Evolutionary conservation across 495 filamentous ascomycete genomes (phyloP).

Genomic region (Daldinia decipiens): DNA sequence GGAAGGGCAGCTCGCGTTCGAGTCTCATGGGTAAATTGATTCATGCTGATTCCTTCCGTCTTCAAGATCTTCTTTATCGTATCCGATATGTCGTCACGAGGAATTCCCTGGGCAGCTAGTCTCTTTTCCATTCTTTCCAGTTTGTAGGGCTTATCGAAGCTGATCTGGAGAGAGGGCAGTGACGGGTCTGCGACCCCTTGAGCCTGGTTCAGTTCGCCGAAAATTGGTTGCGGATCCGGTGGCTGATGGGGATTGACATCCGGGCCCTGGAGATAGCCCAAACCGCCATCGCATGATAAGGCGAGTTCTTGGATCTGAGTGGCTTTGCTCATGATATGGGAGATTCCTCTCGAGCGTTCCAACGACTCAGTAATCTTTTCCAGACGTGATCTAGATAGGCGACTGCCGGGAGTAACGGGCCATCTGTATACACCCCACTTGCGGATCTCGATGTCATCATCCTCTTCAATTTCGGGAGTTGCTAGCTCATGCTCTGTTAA

Average conservation of each 20-base stretch:
- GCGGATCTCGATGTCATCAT: constrained; percentile 28
- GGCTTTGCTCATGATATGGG: constrained; percentile 57
- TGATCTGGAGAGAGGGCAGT: neutral
- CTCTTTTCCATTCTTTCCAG: constrained; percentile 30
- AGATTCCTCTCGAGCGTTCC: constrained; percentile 63
- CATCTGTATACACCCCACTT: constrained; percentile 63
- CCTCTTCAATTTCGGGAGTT: constrained; percentile 32
- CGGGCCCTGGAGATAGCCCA: constrained; percentile 63
- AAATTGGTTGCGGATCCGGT: constrained; percentile 7
- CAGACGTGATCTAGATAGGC: constrained; percentile 22
- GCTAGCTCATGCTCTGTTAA: constrained; percentile 55
- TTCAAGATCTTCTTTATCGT: neutral
- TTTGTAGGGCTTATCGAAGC: constrained; percentile 11
- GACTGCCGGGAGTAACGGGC: constrained; percentile 53
- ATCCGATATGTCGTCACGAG: neutral
- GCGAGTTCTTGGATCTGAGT: constrained; percentile 59
- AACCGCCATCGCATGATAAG: constrained; percentile 64
- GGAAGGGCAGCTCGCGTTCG: constrained; percentile 16
- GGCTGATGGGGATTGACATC: constrained; percentile 32
- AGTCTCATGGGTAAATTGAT: neutral
- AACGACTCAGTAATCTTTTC: constrained; percentile 62
- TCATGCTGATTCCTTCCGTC: neutral
- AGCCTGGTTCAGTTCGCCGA: constrained; percentile 6
- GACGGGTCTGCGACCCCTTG: neutral
- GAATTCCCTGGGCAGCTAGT: constrained; percentile 29